Base-by-base conservation (phyloP, 177 flowering plant genomes). In the Vitis hybrid region DNA sequence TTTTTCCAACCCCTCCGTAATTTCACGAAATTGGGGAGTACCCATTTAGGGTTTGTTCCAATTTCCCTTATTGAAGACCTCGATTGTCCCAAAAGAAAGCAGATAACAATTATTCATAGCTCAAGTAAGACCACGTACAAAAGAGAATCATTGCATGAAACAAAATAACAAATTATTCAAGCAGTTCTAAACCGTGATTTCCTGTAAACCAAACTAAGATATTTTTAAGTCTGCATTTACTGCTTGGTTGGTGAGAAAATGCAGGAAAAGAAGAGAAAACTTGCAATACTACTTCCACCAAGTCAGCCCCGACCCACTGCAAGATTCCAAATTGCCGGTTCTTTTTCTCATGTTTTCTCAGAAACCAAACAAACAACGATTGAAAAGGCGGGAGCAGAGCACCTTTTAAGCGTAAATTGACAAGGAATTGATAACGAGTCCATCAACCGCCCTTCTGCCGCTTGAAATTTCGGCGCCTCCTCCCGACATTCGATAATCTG, bases 1-100 rank as follows among this genome's bases (percentile, higher is more conserved):
- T 75, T 75, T 49, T 61, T 50, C 11, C 64, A 56, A 65, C 56
- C 65, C 65, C 62, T 72, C 22, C n/a, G 77, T n/a, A 82, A 72
- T 62, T 80, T 80, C 3, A 75, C 62, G 51, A 58, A 75, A 26
- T 70, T 74, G 64, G 78, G 76, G 12, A 64, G 39, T 51, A 59
- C 79, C 77, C 80, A 66, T 70, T 55, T 65, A 19, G 58, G 48
- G 56, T 68, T 84, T 73, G 65, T 69, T 57, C 75, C 55, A 19
- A 50, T 67, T 73, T 68, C 62, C 55, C 73, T 29, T 13, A 39
- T 67, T 53, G 67, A 70, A 71, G 67, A 50, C 58, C 87, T 76
- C 13, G 15, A 61, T 18, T 19, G 48, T 49, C 49, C 58, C 55
- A 56, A 6, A 1, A 57, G 58, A 60, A 53, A 14, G 16, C 16